Percentiles rank a stretch among this genome's conserved stretches.
Evolutionary conservation across 129 eudicot species (phyloP).

Genomic region (Centrapalus pauciflorus): DNA sequence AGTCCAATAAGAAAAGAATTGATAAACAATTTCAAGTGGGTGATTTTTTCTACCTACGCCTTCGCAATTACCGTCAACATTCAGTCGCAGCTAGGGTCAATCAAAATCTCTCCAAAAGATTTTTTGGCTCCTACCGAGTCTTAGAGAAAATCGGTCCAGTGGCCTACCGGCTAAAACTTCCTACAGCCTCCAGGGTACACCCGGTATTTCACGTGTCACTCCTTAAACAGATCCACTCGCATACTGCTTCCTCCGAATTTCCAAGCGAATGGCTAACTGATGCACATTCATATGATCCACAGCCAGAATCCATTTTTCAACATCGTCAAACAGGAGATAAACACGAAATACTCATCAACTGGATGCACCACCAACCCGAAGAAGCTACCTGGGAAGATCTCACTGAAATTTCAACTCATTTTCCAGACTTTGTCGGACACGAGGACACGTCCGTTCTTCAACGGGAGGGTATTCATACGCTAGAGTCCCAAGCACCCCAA

Average conservation of each 20-base stretch:
- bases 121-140: not conserved
- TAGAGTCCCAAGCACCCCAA: no score
- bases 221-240: not conserved
- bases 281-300: no score
- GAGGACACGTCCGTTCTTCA: no score
- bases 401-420: no score
- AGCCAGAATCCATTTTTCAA: no score
- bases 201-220: not conserved
- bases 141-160: not conserved
- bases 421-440: no score
- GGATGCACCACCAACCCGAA: no score
- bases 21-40: not conserved
- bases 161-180: not conserved
- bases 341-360: no score
- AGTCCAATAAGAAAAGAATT: not conserved
- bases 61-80: not conserved
- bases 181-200: not conserved
- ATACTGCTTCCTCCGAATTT: not conserved
- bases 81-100: not conserved
- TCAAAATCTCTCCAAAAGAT: not conserved
- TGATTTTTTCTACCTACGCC: not conserved
- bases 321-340: no score
- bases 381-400: no score
- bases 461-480: no score
- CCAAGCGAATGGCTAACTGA: not conserved